Conservation (phyloP, 352 stramenopile genomes). For the Phytophthora quininea region DNA sequence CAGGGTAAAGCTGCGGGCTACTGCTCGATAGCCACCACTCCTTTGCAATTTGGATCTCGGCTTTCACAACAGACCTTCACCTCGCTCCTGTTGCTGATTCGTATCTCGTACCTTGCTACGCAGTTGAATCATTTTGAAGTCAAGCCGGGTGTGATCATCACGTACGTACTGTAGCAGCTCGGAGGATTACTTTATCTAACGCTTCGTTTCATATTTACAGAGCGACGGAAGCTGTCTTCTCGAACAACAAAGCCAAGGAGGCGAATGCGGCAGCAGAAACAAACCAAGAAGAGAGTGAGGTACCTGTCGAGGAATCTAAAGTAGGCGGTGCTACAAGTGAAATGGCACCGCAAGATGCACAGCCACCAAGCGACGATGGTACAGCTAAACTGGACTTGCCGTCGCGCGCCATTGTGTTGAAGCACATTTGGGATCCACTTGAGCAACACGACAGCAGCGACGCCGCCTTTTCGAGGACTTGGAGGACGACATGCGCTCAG, state of each 20-base stretch:
- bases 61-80: not conserved
- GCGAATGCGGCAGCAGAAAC: not conserved
- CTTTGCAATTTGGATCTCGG: not conserved
- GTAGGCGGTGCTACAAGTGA: slow-evolving; percentile 1
- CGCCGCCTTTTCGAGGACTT: slow-evolving; percentile 71
- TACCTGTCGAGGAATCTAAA: slow-evolving; percentile 7
- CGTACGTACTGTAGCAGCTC: slow-evolving; percentile 37
- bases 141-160: slow-evolving; percentile 85
- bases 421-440: slow-evolving; percentile 68
- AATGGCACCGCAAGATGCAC: not conserved
- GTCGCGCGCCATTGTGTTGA: slow-evolving; percentile 66
- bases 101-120: slow-evolving; percentile 33
- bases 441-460: slow-evolving; percentile 41
- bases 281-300: not conserved
- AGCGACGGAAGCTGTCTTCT: slow-evolving; percentile 54
- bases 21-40: not conserved
- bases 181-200: not conserved
- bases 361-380: slow-evolving; percentile 2
- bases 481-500: slow-evolving; percentile 78
- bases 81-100: slow-evolving; percentile 25
- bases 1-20: slow-evolving; percentile 43
- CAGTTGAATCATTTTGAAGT: slow-evolving; percentile 85
- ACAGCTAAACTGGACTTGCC: slow-evolving; percentile 42
- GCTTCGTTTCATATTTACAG: slow-evolving; percentile 19
- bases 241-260: slow-evolving; percentile 30